Evolutionary conservation across 495 filamentous ascomycete species (phyloP), one percentile per base, ranked within the genome.

Genomic region (Trichoderma orchidacearum): DNA sequence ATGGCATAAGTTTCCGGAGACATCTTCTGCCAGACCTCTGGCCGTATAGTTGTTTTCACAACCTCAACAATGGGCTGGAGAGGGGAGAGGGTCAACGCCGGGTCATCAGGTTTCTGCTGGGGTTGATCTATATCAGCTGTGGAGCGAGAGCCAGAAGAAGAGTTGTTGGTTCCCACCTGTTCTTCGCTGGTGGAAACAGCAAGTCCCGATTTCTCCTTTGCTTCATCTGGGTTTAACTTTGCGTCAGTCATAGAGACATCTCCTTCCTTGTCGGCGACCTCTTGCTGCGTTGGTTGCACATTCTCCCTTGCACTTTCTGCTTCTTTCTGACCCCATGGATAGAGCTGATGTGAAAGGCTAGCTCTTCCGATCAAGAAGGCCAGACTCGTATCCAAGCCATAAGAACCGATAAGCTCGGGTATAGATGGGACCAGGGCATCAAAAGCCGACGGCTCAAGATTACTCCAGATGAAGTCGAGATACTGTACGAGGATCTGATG

Each of bases 351-450:
- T 57, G 67, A 71, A 9, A 96, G 74, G 56, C 83, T 89, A 7
- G 78, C 75, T 48, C 94, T 80, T 36, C 78, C 80, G 59, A 99
- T 92, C 76, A 87, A 83, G 69, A 96, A 99, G 15, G 94, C 94
- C 21, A 95, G 71, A 58, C 82, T 79, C 0, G 86, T 84, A 31
- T 92, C 85, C 30, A 99, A 72, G 12, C 87, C 87, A 62, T 85
- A 96, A 2, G 94, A 85, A 21, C 73, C 72, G 61, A 96, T 83
- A 29, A 99, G 74, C 18, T 77, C 73, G 3, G 80, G 68, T 45
- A 95, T 75, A 48, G 80, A 80, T 1, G 94, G 94, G n/a, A 97
- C 81, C 35, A 84, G 79, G 6, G 75, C 73, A 64, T 94, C 86
- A 61, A 96, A 97, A 32, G 93, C 83, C 30, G 85, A 82, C 3